Evolutionary conservation across 2,329 filamentous ascomycete species (phyloP), one percentile per base, ranked within the genome.

Genomic region (Pseudogymnoascus sp.): DNA sequence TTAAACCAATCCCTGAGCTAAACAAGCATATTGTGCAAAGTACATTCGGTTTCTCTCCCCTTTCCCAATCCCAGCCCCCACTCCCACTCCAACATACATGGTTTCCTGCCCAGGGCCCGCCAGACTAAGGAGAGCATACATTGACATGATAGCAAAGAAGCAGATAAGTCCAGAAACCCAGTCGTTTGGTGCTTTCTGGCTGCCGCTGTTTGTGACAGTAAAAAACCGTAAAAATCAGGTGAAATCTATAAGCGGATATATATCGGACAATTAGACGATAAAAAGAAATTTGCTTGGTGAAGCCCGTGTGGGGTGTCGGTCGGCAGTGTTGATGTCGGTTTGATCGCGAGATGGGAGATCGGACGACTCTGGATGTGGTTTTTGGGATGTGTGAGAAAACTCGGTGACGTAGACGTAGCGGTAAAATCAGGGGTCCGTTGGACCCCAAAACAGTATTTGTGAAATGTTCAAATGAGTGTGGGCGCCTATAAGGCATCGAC

Each of bases 401-500:
- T 31, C 26, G 24, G 26, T 53, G 47, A 53, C 26, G 47, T 53
- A 31, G 47, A 31, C 47, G 47, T 50, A 53, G 47, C 47, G 26
- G 24, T 31, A 50, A 50, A 44, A 53, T 53, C 47, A 53, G n/a
- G 47, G 24, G 47, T 53, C 47, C 26, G 10, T 33, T 33, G n/a
- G 47, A 53, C 47, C 47, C 47, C 3, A 16, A 53, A 53, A 29
- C 24, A 53, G 31, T 16, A 16, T 6, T 31, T 53, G 47, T 53
- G 53, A 53, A 68, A 68, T 24, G 37, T 66, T 66, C 61, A 67
- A 74, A 71, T 42, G 72, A 74, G 67, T 67, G 74, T 72, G 67
- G 67, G 62, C 53, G 16, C 61, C 47, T 16, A 53, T 61, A 2
- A 29, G 31, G 65, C 38, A 63, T 53, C 26, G 35, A 61, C 70